Evolutionary conservation across 148 eudicot genomes (phyloP).

Genomic region (Rhododendron williamsianum): DNA sequence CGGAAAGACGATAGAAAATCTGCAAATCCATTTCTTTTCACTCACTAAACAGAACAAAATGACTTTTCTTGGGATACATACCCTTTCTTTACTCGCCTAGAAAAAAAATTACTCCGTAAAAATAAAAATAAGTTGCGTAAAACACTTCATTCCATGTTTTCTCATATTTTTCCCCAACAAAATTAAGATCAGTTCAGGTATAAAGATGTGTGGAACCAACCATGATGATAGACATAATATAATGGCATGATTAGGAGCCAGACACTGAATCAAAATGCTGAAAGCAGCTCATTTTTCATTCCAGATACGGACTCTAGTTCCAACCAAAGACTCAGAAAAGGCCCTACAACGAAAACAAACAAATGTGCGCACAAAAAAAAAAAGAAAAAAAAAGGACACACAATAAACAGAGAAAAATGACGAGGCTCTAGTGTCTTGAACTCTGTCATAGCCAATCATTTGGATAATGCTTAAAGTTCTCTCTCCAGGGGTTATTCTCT

Average conservation of each 20-base stretch:
- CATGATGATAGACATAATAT: background rate
- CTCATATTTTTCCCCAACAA: background rate
- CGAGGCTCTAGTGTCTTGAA: background rate
- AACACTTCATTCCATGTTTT: background rate
- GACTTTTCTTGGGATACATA: background rate
- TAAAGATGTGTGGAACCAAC: background rate
- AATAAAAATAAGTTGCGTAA: background rate
- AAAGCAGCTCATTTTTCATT: background rate
- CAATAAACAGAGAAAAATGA: background rate
- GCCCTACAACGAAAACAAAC: background rate
- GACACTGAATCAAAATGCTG: background rate
- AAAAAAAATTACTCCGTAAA: background rate
- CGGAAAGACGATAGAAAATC: background rate
- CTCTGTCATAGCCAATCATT: background rate
- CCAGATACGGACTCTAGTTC: background rate
- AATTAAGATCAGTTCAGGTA: background rate
- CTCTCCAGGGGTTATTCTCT: background rate
- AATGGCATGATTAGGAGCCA: background rate
- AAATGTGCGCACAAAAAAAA: background rate
- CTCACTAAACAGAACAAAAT: background rate
- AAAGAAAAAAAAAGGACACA: background rate
- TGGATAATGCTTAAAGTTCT: background rate
- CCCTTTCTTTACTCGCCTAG: background rate
- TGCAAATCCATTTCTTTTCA: background rate
- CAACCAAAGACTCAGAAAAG: background rate